Evolutionary conservation across 139 green algal species (phyloP), one percentile per base, ranked within the genome.

Genomic region (Auxenochlorella pyrenoidosa): DNA sequence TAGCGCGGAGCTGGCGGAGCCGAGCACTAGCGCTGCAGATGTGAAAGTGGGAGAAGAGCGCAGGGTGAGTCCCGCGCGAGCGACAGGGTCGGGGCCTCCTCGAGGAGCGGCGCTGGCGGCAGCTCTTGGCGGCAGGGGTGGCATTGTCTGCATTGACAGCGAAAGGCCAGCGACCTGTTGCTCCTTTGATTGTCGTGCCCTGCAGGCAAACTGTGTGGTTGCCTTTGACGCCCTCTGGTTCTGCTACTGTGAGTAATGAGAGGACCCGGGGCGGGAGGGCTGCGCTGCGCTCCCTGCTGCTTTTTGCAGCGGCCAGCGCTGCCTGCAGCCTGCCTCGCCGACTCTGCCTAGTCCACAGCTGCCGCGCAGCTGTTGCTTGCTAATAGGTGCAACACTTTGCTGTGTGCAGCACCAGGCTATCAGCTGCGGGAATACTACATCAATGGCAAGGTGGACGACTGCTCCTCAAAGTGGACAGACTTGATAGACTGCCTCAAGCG

Each of bases 161-260:
- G n/a, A n/a, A n/a, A n/a, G n/a, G n/a, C n/a, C n/a, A n/a, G n/a
- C n/a, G n/a, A n/a, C n/a, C n/a, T n/a, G n/a, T n/a, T n/a, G n/a
- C n/a, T n/a, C n/a, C n/a, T n/a, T n/a, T n/a, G n/a, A n/a, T n/a
- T n/a, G n/a, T 38, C 2, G 19, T 75, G 28, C 4, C 70, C 34
- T 76, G 70, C 70, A 76, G 70, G 70, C 30, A 13, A 76, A 76
- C 70, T 94, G 91, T 79, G 75, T 87, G 10, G 65, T 41, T 40
- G 83, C 90, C 3, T 94, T 95, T 47, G 92, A 95, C 59, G 86
- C 90, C 22, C 75, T 95, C 2, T 95, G 91, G 90, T 93, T 94
- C 59, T 95, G 92, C 86, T 95, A 95, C 60, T 95, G 92, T 95
- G 63, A 90, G 92, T 82, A 5, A 16, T 32, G 34, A 12, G 32